Evolutionary conservation across 202 grass and related monocot species (phyloP), one percentile per base, ranked within the genome.

Genomic region (Schoenoplectus tabernaemontani): DNA sequence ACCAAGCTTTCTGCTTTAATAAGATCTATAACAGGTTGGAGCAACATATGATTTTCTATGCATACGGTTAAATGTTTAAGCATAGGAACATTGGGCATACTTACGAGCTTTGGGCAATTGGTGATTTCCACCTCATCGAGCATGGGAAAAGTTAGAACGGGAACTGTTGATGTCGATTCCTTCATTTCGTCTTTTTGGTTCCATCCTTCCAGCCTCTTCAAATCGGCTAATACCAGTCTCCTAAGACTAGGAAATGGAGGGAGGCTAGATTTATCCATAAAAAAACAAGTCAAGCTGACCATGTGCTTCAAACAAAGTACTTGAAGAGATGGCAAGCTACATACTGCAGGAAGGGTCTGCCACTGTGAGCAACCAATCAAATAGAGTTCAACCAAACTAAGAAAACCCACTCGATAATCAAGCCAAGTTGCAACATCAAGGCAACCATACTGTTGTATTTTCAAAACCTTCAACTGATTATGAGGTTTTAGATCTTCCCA

Each of bases 341-440:
- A 81, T 23, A 81, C 37, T 17, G 78, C 36, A 20, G 78, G 78
- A 81, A 81, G 57, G 38, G 24, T 66, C 24, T 81, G 5, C 7
- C 32, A 81, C 7, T 81, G 39, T 10, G 60, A 57, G 24, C 78
- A 48, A 81, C 41, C 36, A 63, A 63, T 65, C 58, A 81, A 65
- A 65, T 63, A 42, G 1, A 81, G 78, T 65, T 81, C 60, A 65
- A 81, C 78, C 22, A 81, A 47, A 30, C 62, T 81, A 22, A 48
- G 1, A 2, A 81, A 37, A 81, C 42, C 47, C 73, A 57, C 13
- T 20, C 37, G 57, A 47, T 65, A 8, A 16, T 4, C 4, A 32
- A 81, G 57, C 78, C 78, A 81, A 6, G 2, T 32, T 61, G 78
- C 4, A 51, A 64, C 23, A 50, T 30, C 36, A 81, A 11, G 22